Base-by-base conservation (phyloP, 805 yeast species). In the Yueomyces sinensis region DNA sequence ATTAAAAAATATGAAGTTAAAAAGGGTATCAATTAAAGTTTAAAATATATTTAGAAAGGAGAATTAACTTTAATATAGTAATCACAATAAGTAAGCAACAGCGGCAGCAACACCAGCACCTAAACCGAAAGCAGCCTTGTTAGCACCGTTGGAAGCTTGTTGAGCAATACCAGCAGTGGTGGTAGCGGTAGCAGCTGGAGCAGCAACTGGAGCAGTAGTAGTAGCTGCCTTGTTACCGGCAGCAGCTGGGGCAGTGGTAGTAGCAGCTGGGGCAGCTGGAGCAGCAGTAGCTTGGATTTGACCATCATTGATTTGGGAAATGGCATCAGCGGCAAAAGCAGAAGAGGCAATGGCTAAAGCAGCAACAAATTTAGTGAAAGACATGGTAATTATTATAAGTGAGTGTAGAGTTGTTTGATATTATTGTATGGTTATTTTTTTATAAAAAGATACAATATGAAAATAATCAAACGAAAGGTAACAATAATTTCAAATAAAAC, bases 241-340 rank as follows among this genome's bases (percentile, higher is more conserved):
- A 31, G 16, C n/a, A 22, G 15, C n/a, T 4, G 24, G 4, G 13
- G 18, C 18, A 14, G 17, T 27, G n/a, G 18, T 7, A 4, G 25
- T 9, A 14, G 33, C 11, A 31, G 18, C 33, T 20, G 16, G 27
- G 20, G 39, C 36, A 13, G 39, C 30, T 9, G 37, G 47, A 6
- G 49, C 41, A 5, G 61, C 46, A 27, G 59, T 44, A 29, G 56
- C 61, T 47, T 62, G 67, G 27, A 59, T 47, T 44, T 62, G 66
- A 36, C 68, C 69, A 39, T 65, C 71, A 30, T 53, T 49, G 37
- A 62, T 63, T 44, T 58, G 63, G 23, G 62, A 44, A 19, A 54
- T 50, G 33, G 40, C 32, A 28, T 16, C 30, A 13, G 32, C 23
- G 13, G 27, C 27, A 5, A 20, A 25, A 38, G 61, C 47, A 34